phyloP scores from a whole-genome alignment of 2,329 filamentous ascomycete genomes.

The Calonectria honghensis region DNA sequence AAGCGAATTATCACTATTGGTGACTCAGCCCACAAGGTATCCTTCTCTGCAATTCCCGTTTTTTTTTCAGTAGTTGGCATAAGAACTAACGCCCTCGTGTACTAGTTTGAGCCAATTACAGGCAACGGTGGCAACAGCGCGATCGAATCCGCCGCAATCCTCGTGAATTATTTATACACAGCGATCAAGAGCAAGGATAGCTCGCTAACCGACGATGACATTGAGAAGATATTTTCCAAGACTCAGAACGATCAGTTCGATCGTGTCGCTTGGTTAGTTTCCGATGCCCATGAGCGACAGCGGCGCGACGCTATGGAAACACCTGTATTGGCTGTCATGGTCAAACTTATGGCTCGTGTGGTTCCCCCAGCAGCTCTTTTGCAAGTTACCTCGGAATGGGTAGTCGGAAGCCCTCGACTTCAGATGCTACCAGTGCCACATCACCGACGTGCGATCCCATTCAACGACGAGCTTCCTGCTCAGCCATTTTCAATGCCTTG shows the following conservation, averaged over 20 bases:
- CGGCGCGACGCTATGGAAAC: not conserved
- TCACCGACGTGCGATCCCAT: not conserved
- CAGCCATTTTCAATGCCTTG: not conserved
- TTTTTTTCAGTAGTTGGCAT: not conserved
- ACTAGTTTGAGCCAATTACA: slow-evolving; percentile 11
- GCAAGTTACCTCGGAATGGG: not conserved
- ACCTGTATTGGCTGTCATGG: not conserved
- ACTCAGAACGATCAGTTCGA: slow-evolving; percentile 1
- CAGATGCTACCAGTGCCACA: slow-evolving; percentile 6
- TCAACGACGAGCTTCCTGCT: not conserved
- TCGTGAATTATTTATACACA: not conserved
- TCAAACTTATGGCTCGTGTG: not conserved
- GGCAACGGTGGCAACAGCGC: slow-evolving; percentile 20
- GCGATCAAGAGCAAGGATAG: not conserved
- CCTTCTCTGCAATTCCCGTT: too few relatives aligned
- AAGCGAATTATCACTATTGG: slow-evolving; percentile 2
- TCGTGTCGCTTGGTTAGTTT: not conserved
- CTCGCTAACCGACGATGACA: not conserved
- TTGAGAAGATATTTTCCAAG: not conserved
- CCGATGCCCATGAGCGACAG: not conserved
- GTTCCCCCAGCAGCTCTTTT: too few relatives aligned
- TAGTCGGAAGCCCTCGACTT: not conserved
- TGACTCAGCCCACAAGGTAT: slow-evolving; percentile 14
- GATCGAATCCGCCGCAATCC: slow-evolving; percentile 2
- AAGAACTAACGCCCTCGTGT: not conserved